A percentile compares a stretch with the other conserved stretches of the same genome.
These are phyloP conservation scores for Coprinopsis sp. DNA, from an alignment of 768 basidiomycete genomes.

Conservation along the genomic window DNA sequence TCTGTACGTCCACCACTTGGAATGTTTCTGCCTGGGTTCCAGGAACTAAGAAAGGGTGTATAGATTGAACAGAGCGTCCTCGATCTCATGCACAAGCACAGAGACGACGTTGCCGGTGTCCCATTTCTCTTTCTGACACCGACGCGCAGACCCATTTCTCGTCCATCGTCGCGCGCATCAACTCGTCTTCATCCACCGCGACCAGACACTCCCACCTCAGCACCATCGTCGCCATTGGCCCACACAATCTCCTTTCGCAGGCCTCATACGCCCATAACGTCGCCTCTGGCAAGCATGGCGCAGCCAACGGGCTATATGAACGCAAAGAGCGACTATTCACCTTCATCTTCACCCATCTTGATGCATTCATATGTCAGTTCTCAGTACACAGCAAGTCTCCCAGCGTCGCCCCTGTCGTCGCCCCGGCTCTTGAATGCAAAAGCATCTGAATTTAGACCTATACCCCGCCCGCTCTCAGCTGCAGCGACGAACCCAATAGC, in stretches of 20 bases:
- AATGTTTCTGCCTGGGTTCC: background rate
- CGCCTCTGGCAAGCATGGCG: slow-evolving; percentile 60
- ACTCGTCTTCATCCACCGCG: slow-evolving; percentile 54
- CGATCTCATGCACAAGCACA: slow-evolving; percentile 94
- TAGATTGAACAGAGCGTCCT: slow-evolving; percentile 86
- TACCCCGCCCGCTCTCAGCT: slow-evolving; percentile 74
- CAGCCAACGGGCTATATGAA: slow-evolving; percentile 53
- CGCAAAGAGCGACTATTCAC: slow-evolving; percentile 50
- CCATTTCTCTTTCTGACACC: slow-evolving; percentile 82
- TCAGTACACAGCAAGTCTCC: slow-evolving; percentile 76
- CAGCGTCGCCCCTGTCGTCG: slow-evolving; percentile 79
- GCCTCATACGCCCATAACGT: slow-evolving; percentile 75
- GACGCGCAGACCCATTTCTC: slow-evolving; percentile 71
- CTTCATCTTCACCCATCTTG: slow-evolving; percentile 65
- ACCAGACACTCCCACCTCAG: slow-evolving; percentile 73
- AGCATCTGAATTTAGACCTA: slow-evolving; percentile 84
- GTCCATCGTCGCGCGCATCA: slow-evolving; percentile 77
- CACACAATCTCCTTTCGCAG: slow-evolving; percentile 57
- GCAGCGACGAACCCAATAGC: slow-evolving; percentile 59
- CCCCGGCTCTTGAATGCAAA: slow-evolving; percentile 86
- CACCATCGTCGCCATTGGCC: slow-evolving; percentile 72
- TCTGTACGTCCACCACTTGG: slow-evolving; percentile 47
- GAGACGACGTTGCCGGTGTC: slow-evolving; percentile 78
- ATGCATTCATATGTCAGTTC: slow-evolving; percentile 50
- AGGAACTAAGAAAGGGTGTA: slow-evolving; percentile 9